A percentile compares a stretch with the other conserved stretches of the same genome.
Conservation (phyloP, 805 yeast species). For the Metschnikowia vanudenii region DNA sequence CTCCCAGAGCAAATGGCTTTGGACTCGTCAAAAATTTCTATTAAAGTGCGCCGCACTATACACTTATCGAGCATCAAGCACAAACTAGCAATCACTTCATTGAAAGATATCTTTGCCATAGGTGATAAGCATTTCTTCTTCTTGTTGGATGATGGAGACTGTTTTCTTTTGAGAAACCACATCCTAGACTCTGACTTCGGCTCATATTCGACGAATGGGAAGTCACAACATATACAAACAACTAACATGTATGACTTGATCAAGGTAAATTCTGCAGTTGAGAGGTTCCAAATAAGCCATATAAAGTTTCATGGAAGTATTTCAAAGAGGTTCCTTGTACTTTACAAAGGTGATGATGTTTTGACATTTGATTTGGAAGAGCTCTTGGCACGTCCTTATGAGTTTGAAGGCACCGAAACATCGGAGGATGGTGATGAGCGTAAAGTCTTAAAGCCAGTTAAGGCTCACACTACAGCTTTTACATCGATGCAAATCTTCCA, state of each 20-base stretch:
- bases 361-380: conserved; percentile 28
- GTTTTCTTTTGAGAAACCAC: conserved; percentile 37
- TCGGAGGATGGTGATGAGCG: conserved; percentile 17
- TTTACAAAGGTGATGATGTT: conserved; percentile 40
- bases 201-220: background rate
- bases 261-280: conserved; percentile 30
- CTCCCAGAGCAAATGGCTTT: conserved; percentile 2
- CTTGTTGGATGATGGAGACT: conserved; percentile 38
- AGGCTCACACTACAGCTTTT: conserved; percentile 23
- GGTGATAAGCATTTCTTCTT: conserved; percentile 35
- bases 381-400: conserved; percentile 24
- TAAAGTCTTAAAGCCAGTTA: conserved; percentile 26
- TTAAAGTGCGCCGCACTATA: conserved; percentile 32
- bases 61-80: conserved; percentile 33
- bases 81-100: conserved; percentile 24
- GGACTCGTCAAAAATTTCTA: conserved; percentile 25
- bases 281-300: conserved; percentile 29
- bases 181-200: conserved; percentile 1
- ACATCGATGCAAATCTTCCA: conserved; percentile 11
- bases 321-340: conserved; percentile 23
- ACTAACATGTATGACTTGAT: conserved; percentile 38
- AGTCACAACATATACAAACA: conserved; percentile 11
- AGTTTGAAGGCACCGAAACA: conserved; percentile 18
- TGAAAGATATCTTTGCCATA: conserved; percentile 27
- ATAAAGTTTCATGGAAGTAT: conserved; percentile 19